Conservation (phyloP, 768 basidiomycete genomes). For the Leccinum longicurvipes region DNA sequence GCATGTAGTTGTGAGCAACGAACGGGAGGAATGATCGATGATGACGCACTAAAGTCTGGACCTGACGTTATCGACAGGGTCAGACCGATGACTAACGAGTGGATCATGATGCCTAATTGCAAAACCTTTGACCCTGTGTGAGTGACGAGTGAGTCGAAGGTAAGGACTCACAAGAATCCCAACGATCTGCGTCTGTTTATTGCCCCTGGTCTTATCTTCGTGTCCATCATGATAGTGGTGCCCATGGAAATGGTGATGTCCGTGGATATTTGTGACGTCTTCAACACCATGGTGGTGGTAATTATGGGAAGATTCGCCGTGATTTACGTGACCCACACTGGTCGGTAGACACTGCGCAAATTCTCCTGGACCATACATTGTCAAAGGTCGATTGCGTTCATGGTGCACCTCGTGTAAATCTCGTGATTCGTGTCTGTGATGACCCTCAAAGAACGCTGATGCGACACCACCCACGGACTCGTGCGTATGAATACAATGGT, state of each 20-base stretch:
- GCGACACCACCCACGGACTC: neutral
- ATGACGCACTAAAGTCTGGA: conserved; percentile 62
- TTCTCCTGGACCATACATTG: conserved; percentile 21
- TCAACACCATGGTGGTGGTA: conserved; percentile 13
- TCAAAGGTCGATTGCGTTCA: conserved; percentile 22
- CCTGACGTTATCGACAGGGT: conserved; percentile 71
- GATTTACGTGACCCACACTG: neutral
- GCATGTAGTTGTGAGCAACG: neutral
- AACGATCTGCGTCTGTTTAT: conserved; percentile 63
- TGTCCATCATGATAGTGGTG: neutral
- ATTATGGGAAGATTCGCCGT: neutral
- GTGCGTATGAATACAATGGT: conserved; percentile 1
- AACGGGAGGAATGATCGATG: neutral
- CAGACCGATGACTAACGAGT: conserved; percentile 76
- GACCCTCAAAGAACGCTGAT: conserved; percentile 31
- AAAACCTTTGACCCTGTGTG: conserved; percentile 51
- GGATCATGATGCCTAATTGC: conserved; percentile 83
- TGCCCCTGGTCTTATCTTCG: conserved; percentile 34
- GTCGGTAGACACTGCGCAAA: neutral
- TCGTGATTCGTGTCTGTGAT: conserved; percentile 34
- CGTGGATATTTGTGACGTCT: neutral
- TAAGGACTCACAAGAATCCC: conserved; percentile 57
- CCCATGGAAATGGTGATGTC: neutral
- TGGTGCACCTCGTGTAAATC: conserved; percentile 28
- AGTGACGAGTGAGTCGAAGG: neutral